These are phyloP conservation scores for Alternaria angustiovoidea DNA, from an alignment of 2,329 filamentous ascomycete species.

Conservation along the genomic window DNA sequence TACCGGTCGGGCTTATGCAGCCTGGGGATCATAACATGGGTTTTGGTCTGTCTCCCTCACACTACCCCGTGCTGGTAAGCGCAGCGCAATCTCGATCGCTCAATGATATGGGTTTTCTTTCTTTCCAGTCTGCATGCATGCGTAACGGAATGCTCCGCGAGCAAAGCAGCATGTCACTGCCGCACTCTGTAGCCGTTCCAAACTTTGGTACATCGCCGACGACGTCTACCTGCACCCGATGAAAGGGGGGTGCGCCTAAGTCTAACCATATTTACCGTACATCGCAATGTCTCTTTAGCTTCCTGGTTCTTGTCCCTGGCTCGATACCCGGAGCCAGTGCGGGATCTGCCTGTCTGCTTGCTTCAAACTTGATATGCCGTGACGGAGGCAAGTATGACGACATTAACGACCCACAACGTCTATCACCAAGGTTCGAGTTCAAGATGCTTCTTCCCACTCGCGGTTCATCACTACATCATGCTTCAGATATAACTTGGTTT, in stretches of 20 bases:
- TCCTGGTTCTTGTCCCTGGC: not conserved
- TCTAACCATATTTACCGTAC: slow-evolving; percentile 1
- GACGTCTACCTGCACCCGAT: slow-evolving; percentile 3
- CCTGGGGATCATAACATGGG: slow-evolving; percentile 19
- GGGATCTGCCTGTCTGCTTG: slow-evolving; percentile 10
- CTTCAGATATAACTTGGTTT: not conserved
- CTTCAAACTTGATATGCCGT: slow-evolving; percentile 13
- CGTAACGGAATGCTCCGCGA: slow-evolving; percentile 7
- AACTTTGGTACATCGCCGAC: slow-evolving; percentile 13
- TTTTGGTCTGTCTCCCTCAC: slow-evolving; percentile 1
- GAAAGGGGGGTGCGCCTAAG: not conserved
- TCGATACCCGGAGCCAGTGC: slow-evolving; percentile 11
- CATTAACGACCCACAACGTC: slow-evolving; percentile 17
- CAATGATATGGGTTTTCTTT: slow-evolving; percentile 11
- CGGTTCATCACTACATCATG: not conserved
- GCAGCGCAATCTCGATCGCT: slow-evolving; percentile 13
- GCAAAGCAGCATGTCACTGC: slow-evolving; percentile 4
- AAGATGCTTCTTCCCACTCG: not conserved
- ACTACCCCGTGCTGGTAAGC: slow-evolving; percentile 21
- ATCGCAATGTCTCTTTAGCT: slow-evolving; percentile 13
- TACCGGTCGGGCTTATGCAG: slow-evolving; percentile 17
- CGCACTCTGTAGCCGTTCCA: not conserved
- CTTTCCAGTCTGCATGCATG: slow-evolving; percentile 14
- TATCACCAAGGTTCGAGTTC: slow-evolving; percentile 12
- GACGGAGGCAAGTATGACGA: slow-evolving; percentile 17